These are phyloP conservation scores for Aspergillus cristatus DNA, from an alignment of 495 filamentous ascomycete species.

Conservation along the genomic window DNA sequence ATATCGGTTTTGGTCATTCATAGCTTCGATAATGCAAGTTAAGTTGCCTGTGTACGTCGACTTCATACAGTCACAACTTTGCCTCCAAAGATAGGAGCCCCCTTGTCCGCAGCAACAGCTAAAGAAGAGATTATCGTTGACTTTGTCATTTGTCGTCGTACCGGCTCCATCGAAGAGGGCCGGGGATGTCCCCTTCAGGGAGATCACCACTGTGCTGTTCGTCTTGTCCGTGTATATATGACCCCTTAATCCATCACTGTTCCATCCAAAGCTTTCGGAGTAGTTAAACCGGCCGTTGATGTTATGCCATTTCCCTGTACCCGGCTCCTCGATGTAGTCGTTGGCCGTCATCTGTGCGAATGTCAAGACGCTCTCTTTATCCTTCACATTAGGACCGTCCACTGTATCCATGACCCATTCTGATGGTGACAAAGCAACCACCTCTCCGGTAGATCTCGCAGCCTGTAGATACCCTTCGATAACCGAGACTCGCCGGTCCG, in stretches of 20 bases:
- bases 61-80: constrained; percentile 85
- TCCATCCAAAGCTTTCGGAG: constrained; percentile 81
- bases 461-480: constrained; percentile 68
- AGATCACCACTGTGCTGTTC: constrained; percentile 83
- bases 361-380: constrained; percentile 74
- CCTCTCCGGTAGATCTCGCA: constrained; percentile 52
- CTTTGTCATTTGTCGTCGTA: constrained; percentile 93
- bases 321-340: constrained; percentile 70
- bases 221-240: constrained; percentile 83
- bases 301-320: constrained; percentile 72
- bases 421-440: constrained; percentile 49
- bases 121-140: constrained; percentile 96
- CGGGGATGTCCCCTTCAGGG: constrained; percentile 80
- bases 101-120: constrained; percentile 96
- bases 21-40: constrained; percentile 68
- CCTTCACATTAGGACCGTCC: constrained; percentile 68
- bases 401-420: constrained; percentile 83
- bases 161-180: constrained; percentile 93
- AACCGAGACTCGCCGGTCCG: constrained; percentile 62
- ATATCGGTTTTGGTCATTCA: constrained; percentile 78
- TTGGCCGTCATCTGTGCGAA: constrained; percentile 82
- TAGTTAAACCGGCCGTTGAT: constrained; percentile 73
- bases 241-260: constrained; percentile 77
- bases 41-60: constrained; percentile 81
- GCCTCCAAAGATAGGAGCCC: constrained; percentile 74